Base-by-base conservation (phyloP, 768 basidiomycete species). In the Amanita rubescens region DNA sequence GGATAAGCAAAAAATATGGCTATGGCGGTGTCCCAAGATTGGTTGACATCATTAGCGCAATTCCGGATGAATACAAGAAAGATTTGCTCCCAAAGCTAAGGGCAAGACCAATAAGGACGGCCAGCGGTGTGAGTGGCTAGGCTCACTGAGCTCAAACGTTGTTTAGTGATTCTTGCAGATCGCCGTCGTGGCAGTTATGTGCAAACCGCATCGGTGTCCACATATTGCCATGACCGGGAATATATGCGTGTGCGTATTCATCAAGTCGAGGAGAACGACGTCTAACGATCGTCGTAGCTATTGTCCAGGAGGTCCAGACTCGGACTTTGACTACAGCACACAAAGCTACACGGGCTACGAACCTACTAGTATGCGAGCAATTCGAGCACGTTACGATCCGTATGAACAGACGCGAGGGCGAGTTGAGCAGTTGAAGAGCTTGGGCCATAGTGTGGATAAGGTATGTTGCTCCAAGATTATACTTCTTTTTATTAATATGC, bases 191-290 rank as follows among this genome's bases (percentile, higher is more conserved):
- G 96, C 96, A 8, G 95, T 99, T n/a, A 99, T 99, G 96, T 95
- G 94, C 75, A 99, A 98, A 65, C 96, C 96, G 1, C 96, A 99
- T 75, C 82, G 96, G 51, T 99, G 96, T 75, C 96, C 96, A 3
- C 96, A 99, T 71, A 98, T 99, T 53, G 96, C 96, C 7, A 96
- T 99, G 92, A 99, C 96, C 0, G 96, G 96, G 25, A 99, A 99
- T 63, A 98, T 99, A 53, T 99, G 96, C 71, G 96, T 99, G 86
- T 95, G 69, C 58, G 87, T 72, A 22, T 30, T 32, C 24, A 7
- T 37, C 39, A 10, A 11, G 33, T 35, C 34, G 8, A n/a, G 17
- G 42, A 27, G 1, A 35, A 20, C 38, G 37, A 15, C 32, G 0
- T 24, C 45, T 39, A 33, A 49, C 1, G 48, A 1, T 24, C 6